These are phyloP conservation scores for Rubia tinctorum DNA, from an alignment of 305 asterid genomes.

Conservation along the genomic window DNA sequence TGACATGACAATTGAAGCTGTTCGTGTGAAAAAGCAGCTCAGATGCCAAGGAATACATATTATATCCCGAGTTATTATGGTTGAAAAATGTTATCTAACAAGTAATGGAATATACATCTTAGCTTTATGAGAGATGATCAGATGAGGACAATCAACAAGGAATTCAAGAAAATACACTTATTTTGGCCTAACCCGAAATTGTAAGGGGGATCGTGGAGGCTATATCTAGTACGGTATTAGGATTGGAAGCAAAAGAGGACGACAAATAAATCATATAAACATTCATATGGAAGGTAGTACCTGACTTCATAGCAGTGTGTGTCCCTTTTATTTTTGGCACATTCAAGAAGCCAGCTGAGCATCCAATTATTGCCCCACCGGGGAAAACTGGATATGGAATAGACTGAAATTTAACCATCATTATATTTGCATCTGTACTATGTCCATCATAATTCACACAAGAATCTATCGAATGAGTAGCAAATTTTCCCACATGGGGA, in stretches of 20 bases:
- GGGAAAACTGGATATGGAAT: constrained; percentile 99
- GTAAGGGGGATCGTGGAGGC: background rate
- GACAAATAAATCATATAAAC: constrained; percentile 12
- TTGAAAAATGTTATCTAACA: background rate
- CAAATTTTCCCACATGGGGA: background rate
- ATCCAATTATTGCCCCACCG: constrained; percentile 98
- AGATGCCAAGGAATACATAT: background rate
- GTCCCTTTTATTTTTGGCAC: constrained; percentile 98
- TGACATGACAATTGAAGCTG: background rate
- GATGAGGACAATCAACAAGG: background rate
- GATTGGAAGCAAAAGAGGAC: background rate
- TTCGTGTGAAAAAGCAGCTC: background rate
- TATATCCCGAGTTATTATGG: background rate
- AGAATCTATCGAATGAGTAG: constrained; percentile 2
- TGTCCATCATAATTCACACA: constrained; percentile 3
- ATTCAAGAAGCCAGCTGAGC: constrained; percentile 98
- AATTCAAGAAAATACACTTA: background rate
- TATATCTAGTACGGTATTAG: background rate
- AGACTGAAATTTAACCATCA: constrained; percentile 86
- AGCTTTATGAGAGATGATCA: background rate
- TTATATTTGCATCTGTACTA: constrained; percentile 35
- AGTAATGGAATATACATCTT: background rate
- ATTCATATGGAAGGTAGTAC: constrained; percentile 35
- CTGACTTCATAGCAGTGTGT: constrained; percentile 99
- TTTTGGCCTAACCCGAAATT: background rate